Base-by-base conservation (phyloP, 495 filamentous ascomycete species). In the Aspergillus cristatus region DNA sequence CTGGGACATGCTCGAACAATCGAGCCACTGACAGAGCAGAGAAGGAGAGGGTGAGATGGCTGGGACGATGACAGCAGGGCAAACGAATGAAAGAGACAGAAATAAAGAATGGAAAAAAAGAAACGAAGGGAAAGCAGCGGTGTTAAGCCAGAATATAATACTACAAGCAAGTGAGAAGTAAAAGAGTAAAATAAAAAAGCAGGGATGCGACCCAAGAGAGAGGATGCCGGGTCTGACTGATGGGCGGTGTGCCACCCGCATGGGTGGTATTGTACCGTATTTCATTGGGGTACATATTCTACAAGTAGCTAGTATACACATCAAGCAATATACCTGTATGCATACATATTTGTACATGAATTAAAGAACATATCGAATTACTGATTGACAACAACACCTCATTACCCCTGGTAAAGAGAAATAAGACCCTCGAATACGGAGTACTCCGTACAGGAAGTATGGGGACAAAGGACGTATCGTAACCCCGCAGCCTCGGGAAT, bases 1-100 rank as follows among this genome's bases (percentile, higher is more conserved):
- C 16, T 55, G 56, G 32, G 54, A 43, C 61, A 65, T 65, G 37
- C 18, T 43, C 13, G 22, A 25, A 31, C 10, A 17, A 30, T n/a
- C 33, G 17, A 35, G 11, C n/a, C n/a, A n/a, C n/a, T n/a, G n/a
- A n/a, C n/a, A 35, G 15, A 26, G n/a, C 26, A 18, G 17, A 30
- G 29, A 40, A 26, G 14, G 32, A 42, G 28, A 14, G 20, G 38
- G 30, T 14, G 32, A 34, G 28, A 13, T 41, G 24, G 40, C n/a
- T 12, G 26, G 24, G 20, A 31, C 26, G 14, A 34, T 13, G 24
- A 14, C 13, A 14, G 35, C n/a, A 26, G 36, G 14, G 15, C 16
- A 7, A 15, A 41, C 2, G 12, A 34, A 22, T 33, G 34, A 28
- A 20, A 24, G 31, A 35, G 32, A 42, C 11, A 26, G 5, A 33